Evolutionary conservation across 129 eudicot genomes (phyloP).

Genomic region (Flaveria trinervia): DNA sequence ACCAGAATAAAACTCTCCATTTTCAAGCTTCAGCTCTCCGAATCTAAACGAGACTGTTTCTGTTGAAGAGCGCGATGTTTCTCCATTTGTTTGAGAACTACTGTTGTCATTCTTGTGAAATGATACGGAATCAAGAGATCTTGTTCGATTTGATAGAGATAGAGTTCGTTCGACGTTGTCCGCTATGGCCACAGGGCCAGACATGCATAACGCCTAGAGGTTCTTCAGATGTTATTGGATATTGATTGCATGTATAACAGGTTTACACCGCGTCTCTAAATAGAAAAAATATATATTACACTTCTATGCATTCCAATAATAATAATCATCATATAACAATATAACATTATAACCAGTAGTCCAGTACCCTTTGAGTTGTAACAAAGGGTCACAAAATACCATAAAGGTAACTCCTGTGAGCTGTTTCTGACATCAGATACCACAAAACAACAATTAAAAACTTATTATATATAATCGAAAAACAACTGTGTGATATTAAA

Average conservation of each 20-base stretch:
- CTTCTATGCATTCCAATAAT: no score
- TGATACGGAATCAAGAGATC: conserved; percentile 56
- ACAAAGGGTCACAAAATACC: conserved; percentile 16
- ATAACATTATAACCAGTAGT: background rate
- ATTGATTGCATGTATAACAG: background rate
- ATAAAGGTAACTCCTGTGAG: background rate
- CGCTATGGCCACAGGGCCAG: conserved; percentile 66
- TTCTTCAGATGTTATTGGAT: conserved; percentile 21
- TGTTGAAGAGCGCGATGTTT: conserved; percentile 50
- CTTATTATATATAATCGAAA: background rate
- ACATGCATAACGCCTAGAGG: conserved; percentile 78
- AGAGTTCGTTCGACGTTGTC: conserved; percentile 48
- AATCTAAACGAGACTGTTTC: conserved; percentile 49
- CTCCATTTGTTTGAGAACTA: conserved; percentile 43
- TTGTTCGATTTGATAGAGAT: conserved; percentile 54
- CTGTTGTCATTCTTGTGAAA: conserved; percentile 35
- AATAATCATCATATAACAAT: background rate
- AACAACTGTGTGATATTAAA: background rate
- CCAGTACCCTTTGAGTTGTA: conserved; percentile 10
- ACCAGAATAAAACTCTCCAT: conserved; percentile 77
- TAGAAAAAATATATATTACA: no score
- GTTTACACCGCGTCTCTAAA: background rate
- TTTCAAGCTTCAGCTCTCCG: conserved; percentile 55
- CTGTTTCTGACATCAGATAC: conserved; percentile 15
- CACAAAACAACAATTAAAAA: conserved; percentile 1